Evolutionary conservation across 148 eudicot genomes (phyloP).

Genomic region (Cornus kousa): DNA sequence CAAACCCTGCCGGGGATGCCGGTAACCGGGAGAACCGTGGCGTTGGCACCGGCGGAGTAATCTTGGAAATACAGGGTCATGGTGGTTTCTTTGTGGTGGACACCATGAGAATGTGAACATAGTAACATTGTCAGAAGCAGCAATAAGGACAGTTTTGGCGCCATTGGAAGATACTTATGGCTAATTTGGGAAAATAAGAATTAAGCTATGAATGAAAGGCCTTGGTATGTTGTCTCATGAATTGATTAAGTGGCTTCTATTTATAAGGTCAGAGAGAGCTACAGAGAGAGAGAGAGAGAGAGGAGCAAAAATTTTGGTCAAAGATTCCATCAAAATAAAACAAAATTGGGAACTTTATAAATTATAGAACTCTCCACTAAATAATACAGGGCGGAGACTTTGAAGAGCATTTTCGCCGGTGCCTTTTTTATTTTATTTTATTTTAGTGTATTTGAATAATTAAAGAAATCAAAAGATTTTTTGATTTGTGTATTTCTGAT

Average conservation of each 20-base stretch:
- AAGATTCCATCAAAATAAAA: no score
- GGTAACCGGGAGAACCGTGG: not conserved
- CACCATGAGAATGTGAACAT: not conserved
- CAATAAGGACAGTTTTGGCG: not conserved
- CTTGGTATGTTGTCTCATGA: not conserved
- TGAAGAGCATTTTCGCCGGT: no score
- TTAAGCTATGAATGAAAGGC: not conserved
- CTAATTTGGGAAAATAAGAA: not conserved
- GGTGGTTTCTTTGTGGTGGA: not conserved
- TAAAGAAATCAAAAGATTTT: no score
- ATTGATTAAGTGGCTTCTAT: not conserved
- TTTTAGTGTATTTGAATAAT: no score
- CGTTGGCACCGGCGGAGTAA: not conserved
- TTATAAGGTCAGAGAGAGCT: no score
- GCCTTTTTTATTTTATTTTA: no score
- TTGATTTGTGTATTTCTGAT: no score
- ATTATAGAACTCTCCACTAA: no score
- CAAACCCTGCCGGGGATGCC: not conserved
- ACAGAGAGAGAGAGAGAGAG: no score
- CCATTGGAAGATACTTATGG: not conserved
- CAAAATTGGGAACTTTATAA: no score
- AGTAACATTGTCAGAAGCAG: not conserved
- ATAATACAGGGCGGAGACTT: no score
- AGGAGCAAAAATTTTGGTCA: no score
- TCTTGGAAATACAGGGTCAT: constrained; percentile 5